These are phyloP conservation scores for Salix purpurea DNA, from an alignment of 345 rosid species.

Conservation along the genomic window DNA sequence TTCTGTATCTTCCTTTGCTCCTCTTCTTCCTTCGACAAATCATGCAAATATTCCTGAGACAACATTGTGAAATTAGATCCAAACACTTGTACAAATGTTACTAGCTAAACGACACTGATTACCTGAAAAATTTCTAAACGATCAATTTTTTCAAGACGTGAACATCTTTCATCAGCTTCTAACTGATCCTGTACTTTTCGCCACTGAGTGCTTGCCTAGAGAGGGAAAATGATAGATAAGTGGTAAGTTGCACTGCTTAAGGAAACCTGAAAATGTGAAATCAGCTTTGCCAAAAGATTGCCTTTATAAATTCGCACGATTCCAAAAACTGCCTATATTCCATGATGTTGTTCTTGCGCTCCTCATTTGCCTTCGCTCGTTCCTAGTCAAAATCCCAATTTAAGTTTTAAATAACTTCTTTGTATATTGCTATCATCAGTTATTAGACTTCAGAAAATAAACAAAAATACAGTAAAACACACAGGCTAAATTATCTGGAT, in stretches of 20 bases:
- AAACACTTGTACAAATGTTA: neutral
- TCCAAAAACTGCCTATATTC: constrained; percentile 78
- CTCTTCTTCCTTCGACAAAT: constrained; percentile 87
- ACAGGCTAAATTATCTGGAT: neutral
- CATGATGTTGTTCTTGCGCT: constrained; percentile 60
- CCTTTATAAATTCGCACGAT: constrained; percentile 93
- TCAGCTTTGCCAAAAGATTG: constrained; percentile 15
- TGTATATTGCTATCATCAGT: neutral
- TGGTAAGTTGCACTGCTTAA: constrained; percentile 13
- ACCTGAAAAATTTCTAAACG: constrained; percentile 93
- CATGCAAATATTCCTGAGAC: constrained; percentile 71
- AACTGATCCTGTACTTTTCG: constrained; percentile 90
- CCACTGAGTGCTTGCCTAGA: constrained; percentile 90
- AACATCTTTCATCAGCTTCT: constrained; percentile 91
- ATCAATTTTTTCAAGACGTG: constrained; percentile 80
- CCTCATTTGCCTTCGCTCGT: constrained; percentile 61
- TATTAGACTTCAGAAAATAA: neutral
- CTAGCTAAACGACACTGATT: constrained; percentile 3
- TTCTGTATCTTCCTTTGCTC: constrained; percentile 85
- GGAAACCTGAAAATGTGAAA: constrained; percentile 3
- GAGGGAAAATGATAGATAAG: constrained; percentile 5
- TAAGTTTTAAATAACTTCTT: constrained; percentile 8
- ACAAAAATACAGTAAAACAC: neutral
- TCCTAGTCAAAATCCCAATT: constrained; percentile 49
- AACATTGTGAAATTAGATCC: constrained; percentile 28